Conservation (phyloP, 2,329 filamentous ascomycete genomes). For the Colletotrichum lupini region DNA sequence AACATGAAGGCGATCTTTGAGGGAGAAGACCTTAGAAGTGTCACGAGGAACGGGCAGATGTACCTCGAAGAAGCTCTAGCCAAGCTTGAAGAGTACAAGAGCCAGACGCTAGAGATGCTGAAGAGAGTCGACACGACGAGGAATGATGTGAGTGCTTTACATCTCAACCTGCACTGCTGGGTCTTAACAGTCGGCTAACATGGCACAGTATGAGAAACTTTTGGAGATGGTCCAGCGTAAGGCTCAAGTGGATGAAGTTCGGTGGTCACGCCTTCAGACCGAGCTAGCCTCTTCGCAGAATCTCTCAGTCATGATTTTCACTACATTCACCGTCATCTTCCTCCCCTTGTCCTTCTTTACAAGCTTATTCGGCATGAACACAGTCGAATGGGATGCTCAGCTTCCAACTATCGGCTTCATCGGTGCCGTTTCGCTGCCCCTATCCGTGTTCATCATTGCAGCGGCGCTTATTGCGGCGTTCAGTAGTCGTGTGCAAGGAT, state of each 20-base stretch:
- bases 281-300: constrained; percentile 72
- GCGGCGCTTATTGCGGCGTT: constrained; percentile 66
- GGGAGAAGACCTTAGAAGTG: background rate
- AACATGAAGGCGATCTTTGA: constrained; percentile 23
- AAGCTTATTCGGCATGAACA: constrained; percentile 74
- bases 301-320: constrained; percentile 74
- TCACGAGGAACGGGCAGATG: constrained; percentile 30
- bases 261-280: constrained; percentile 70
- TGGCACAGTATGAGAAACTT: constrained; percentile 65
- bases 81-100: constrained; percentile 65
- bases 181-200: background rate
- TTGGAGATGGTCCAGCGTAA: constrained; percentile 76
- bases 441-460: constrained; percentile 59
- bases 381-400: constrained; percentile 67
- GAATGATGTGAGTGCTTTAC: constrained; percentile 53
- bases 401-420: constrained; percentile 57
- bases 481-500: constrained; percentile 55
- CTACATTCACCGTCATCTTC: constrained; percentile 72
- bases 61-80: constrained; percentile 65
- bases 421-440: constrained; percentile 59
- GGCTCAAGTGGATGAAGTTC: constrained; percentile 74
- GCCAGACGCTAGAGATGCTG: constrained; percentile 67
- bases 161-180: background rate
- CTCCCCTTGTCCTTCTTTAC: constrained; percentile 74
- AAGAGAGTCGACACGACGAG: constrained; percentile 67